A percentile compares a stretch with the other conserved stretches of the same genome.
These are phyloP conservation scores for Paramecium bursaria DNA, from an alignment of 73 alveolate species.

Conservation along the genomic window DNA sequence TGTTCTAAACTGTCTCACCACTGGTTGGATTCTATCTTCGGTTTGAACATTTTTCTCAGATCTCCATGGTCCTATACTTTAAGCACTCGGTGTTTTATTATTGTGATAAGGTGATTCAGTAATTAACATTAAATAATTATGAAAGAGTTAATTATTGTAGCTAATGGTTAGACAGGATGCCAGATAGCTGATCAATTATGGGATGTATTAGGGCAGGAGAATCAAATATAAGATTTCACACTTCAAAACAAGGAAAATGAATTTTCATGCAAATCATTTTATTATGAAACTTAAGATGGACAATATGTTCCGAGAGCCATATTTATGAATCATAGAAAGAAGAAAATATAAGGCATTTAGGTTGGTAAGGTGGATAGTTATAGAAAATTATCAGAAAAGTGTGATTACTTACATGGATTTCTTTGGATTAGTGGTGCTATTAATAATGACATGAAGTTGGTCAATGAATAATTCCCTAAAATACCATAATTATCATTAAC, in stretches of 20 bases:
- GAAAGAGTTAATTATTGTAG: constrained; percentile 35
- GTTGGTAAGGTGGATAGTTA: too few species aligned
- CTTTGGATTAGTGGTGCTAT: too few species aligned
- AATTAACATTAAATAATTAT: too few species aligned
- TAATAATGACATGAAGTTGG: too few species aligned
- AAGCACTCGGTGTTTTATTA: too few species aligned
- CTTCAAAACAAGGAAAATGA: constrained; percentile 27
- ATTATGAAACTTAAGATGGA: constrained; percentile 52
- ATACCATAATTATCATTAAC: too few species aligned
- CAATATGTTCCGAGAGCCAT: constrained; percentile 21
- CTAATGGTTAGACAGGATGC: neutral
- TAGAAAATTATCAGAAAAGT: constrained; percentile 27
- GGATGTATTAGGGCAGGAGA: constrained; percentile 24
- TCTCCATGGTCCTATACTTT: too few species aligned
- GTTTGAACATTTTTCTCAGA: too few species aligned
- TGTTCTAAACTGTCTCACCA: too few species aligned
- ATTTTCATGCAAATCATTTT: constrained; percentile 5
- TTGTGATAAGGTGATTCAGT: too few species aligned
- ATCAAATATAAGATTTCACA: neutral
- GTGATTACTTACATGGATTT: neutral
- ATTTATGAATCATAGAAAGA: constrained; percentile 8
- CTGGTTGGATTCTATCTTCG: too few species aligned
- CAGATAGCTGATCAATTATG: constrained; percentile 10
- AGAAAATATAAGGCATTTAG: constrained; percentile 57
- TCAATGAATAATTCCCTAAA: too few species aligned